These are phyloP conservation scores for Asterophora lycoperdoides DNA, from an alignment of 768 basidiomycete genomes.

Conservation along the genomic window DNA sequence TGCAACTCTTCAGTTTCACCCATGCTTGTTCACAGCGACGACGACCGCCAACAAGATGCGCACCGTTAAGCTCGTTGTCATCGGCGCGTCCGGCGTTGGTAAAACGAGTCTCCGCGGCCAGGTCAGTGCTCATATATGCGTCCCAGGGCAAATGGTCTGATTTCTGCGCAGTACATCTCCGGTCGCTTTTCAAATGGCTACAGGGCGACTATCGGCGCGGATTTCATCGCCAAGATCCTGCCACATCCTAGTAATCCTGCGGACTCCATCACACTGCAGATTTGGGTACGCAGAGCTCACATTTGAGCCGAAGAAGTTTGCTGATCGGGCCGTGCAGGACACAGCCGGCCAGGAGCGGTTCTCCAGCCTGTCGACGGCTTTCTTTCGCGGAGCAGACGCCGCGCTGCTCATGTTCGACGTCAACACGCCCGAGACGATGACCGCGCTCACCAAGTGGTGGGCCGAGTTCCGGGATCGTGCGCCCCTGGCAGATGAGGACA, in stretches of 20 bases:
- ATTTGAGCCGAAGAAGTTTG: no score
- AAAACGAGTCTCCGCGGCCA: conserved; percentile 78
- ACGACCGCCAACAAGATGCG: conserved; percentile 39
- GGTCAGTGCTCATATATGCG: conserved; percentile 34
- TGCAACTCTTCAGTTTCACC: not conserved
- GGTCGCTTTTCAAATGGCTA: conserved; percentile 73
- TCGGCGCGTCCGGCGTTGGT: conserved; percentile 81
- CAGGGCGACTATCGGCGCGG: conserved; percentile 84
- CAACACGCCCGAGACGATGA: conserved; percentile 57
- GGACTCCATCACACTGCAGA: conserved; percentile 64
- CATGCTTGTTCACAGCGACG: conserved; percentile 1
- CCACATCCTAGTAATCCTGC: conserved; percentile 53
- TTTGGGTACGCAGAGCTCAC: conserved; percentile 47
- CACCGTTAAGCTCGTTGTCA: conserved; percentile 77
- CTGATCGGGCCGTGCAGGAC: conserved; percentile 41
- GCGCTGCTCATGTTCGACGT: conserved; percentile 80
- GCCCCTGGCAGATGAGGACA: conserved; percentile 61
- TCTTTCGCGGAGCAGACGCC: conserved; percentile 84
- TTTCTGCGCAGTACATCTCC: conserved; percentile 57
- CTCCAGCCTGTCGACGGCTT: conserved; percentile 74
- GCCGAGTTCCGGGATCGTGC: conserved; percentile 63
- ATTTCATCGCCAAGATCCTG: conserved; percentile 77
- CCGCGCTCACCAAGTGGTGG: conserved; percentile 72
- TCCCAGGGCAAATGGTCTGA: not conserved
- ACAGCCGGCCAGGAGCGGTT: conserved; percentile 89